Conservation (phyloP, 1,284 basidiomycete genomes). For the Pyrrhoderma lamaoense region DNA sequence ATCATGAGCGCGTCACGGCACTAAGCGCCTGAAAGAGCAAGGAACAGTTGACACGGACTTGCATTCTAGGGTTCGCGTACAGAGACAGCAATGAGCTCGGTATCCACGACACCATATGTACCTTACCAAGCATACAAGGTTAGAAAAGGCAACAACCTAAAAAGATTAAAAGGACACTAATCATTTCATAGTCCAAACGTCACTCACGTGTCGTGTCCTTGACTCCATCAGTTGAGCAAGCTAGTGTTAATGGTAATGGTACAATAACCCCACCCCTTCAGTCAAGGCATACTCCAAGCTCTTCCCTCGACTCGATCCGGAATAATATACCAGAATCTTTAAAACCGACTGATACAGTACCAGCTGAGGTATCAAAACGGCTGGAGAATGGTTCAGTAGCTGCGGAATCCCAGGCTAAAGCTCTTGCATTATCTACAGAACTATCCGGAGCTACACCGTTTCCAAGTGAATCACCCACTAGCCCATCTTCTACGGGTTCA, state of each 20-base stretch:
- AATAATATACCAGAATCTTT: background rate
- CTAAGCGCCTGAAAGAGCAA: no score
- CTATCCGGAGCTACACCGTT: no score
- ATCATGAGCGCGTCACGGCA: no score
- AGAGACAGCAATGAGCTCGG: constrained; percentile 12
- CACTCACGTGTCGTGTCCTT: constrained; percentile 53
- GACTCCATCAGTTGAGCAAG: constrained; percentile 24
- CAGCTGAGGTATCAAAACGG: background rate
- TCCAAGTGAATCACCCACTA: background rate
- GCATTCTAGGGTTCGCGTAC: no score
- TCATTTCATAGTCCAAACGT: constrained; percentile 51
- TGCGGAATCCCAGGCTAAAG: background rate
- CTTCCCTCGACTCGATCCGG: constrained; percentile 3
- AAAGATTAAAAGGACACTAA: background rate
- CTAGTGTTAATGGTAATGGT: constrained; percentile 22
- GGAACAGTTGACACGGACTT: no score
- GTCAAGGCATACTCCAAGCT: constrained; percentile 18
- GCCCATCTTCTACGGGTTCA: background rate
- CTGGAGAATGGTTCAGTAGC: background rate
- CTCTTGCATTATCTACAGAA: background rate
- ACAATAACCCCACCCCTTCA: constrained; percentile 21
- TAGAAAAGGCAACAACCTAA: constrained; percentile 20
- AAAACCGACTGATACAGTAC: background rate
- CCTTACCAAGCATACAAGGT: constrained; percentile 74
- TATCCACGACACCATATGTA: constrained; percentile 32